phyloP scores from a whole-genome alignment of 345 rosid genomes.

The Eucalyptus melliodora region DNA sequence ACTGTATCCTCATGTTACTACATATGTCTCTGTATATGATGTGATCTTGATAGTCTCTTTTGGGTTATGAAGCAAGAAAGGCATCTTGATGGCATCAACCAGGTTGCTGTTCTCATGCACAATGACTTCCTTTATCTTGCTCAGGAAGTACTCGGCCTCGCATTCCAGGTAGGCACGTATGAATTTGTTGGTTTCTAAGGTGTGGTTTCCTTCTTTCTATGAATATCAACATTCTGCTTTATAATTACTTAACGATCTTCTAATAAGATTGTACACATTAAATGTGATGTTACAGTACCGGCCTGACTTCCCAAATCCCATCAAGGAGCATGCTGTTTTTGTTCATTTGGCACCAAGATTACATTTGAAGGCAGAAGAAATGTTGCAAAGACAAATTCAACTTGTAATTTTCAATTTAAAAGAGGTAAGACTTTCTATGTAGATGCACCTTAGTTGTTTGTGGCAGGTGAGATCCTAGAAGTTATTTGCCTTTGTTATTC shows the following conservation, averaged over 20 bases:
- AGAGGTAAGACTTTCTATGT: conserved; percentile 35
- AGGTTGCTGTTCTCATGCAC: conserved; percentile 84
- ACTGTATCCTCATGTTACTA: background rate
- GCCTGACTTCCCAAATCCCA: conserved; percentile 55
- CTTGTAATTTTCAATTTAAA: conserved; percentile 54
- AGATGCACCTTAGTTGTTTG: background rate
- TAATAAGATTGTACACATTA: background rate
- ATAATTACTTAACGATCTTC: background rate
- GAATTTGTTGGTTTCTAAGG: background rate
- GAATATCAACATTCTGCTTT: background rate
- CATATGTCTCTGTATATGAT: background rate
- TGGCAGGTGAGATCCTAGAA: background rate
- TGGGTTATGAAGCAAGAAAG: conserved; percentile 79
- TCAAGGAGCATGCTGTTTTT: conserved; percentile 80
- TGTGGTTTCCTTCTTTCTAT: background rate
- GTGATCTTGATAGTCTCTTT: conserved; percentile 7
- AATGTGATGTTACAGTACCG: conserved; percentile 51
- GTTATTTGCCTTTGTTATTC: background rate
- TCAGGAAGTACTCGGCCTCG: conserved; percentile 81
- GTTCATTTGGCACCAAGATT: conserved; percentile 87
- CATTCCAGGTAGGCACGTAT: conserved; percentile 66
- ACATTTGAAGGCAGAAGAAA: conserved; percentile 74
- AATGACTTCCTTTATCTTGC: conserved; percentile 86
- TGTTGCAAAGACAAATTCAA: conserved; percentile 71
- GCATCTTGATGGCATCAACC: conserved; percentile 86